A percentile compares a stretch with the other conserved stretches of the same genome.
Conservation (phyloP, 83 land plant species). For the Larix sibirica region DNA sequence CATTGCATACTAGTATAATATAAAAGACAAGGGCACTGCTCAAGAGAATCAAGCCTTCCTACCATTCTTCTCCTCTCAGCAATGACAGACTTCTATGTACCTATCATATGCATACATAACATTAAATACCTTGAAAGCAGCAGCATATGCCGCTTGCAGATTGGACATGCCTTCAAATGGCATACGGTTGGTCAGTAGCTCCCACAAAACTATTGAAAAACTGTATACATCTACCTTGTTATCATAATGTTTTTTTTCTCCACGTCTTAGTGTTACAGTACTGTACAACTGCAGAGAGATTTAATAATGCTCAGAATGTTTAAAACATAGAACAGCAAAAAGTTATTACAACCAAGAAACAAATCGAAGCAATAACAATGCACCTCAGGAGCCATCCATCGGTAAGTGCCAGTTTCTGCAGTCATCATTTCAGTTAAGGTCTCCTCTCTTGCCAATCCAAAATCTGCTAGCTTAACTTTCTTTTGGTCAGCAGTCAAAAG, state of each 20-base stretch:
- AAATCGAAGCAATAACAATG: background rate
- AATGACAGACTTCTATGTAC: background rate
- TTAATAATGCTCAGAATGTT: background rate
- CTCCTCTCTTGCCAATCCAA: conserved; percentile 47
- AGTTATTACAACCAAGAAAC: background rate
- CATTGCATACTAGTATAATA: background rate
- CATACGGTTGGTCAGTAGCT: conserved; percentile 70
- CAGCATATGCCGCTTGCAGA: conserved; percentile 75
- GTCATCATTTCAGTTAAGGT: conserved; percentile 58
- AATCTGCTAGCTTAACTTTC: conserved; percentile 45
- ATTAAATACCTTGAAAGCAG: conserved; percentile 48
- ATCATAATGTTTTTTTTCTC: conserved; percentile 80
- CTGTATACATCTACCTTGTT: conserved; percentile 89
- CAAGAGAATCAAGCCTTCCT: background rate
- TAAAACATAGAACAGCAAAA: background rate
- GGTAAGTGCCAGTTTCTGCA: conserved; percentile 52
- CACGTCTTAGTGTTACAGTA: conserved; percentile 54
- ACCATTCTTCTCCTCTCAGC: background rate
- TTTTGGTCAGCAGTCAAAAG: conserved; percentile 46
- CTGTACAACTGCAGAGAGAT: conserved; percentile 51
- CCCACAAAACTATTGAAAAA: conserved; percentile 82
- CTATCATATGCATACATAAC: background rate
- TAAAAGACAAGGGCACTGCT: background rate
- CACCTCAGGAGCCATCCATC: conserved; percentile 63
- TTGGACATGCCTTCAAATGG: conserved; percentile 79